Conservation (phyloP, 176 grass and related monocot genomes). For the Lolium rigidum region DNA sequence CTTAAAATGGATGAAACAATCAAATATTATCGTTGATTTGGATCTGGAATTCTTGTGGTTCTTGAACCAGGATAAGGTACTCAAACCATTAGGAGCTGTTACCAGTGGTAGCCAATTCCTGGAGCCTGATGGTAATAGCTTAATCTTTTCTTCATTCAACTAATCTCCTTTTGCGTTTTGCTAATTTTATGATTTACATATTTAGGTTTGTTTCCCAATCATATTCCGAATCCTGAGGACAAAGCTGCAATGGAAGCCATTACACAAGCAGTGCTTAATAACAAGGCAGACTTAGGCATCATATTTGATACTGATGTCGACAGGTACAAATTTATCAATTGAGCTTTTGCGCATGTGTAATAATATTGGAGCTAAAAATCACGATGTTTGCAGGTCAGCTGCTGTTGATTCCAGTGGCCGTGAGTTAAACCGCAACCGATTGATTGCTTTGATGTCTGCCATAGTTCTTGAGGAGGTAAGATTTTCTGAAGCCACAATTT, state of each 20-base stretch:
- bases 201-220: conserved; percentile 94
- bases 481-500: neutral
- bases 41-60: conserved; percentile 27
- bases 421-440: conserved; percentile 81
- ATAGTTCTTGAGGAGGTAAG: conserved; percentile 96
- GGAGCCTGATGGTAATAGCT: conserved; percentile 90
- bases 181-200: conserved; percentile 33
- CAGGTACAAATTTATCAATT: conserved; percentile 66
- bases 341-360: neutral
- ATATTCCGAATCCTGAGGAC: conserved; percentile 98
- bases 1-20: conserved; percentile 14
- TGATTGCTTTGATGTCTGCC: conserved; percentile 97
- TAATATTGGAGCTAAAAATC: neutral
- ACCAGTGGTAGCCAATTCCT: conserved; percentile 91
- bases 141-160: conserved; percentile 19
- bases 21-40: neutral
- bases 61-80: conserved; percentile 77
- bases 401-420: conserved; percentile 85
- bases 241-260: conserved; percentile 92
- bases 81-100: conserved; percentile 85
- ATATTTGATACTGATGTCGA: conserved; percentile 99
- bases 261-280: conserved; percentile 87
- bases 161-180: conserved; percentile 16
- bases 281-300: conserved; percentile 94
- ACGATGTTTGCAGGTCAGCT: conserved; percentile 72